A percentile compares a stretch with the other conserved stretches of the same genome.
These are phyloP conservation scores for Penicillium sp. DNA, from an alignment of 2,329 filamentous ascomycete species.

Conservation along the genomic window DNA sequence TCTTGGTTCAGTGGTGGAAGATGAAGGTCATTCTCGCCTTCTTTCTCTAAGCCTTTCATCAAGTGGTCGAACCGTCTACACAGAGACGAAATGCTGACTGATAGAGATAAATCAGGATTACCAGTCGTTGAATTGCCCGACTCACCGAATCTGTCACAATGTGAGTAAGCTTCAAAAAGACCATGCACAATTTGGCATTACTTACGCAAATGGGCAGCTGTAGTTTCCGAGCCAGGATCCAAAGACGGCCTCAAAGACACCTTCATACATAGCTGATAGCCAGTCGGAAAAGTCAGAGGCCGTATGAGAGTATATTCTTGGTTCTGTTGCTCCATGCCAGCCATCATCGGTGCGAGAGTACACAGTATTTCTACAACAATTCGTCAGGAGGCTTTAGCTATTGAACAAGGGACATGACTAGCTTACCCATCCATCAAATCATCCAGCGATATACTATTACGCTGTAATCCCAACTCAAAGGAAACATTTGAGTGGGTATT, in stretches of 20 bases:
- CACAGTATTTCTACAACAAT: neutral
- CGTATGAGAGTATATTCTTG: constrained; percentile 6
- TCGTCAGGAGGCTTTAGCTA: neutral
- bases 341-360: constrained; percentile 1
- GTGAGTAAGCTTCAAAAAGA: neutral
- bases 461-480: neutral
- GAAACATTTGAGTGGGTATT: neutral
- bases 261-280: constrained; percentile 31
- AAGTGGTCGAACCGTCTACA: constrained; percentile 32
- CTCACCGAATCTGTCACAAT: neutral
- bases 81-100: constrained; percentile 19
- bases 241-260: constrained; percentile 42
- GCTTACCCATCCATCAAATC: neutral
- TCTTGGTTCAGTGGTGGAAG: constrained; percentile 1
- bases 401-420: neutral
- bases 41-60: constrained; percentile 32
- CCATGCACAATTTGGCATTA: neutral
- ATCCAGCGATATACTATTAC: neutral
- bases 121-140: constrained; percentile 4
- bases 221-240: constrained; percentile 46
- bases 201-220: constrained; percentile 45
- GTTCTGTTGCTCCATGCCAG: constrained; percentile 10
- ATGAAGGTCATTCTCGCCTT: constrained; percentile 6
- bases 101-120: constrained; percentile 5
- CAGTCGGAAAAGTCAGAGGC: constrained; percentile 13